Evolutionary conservation across 2,329 filamentous ascomycete genomes (phyloP), one percentile per base, ranked within the genome.

Genomic region (Canariomyces notabilis): DNA sequence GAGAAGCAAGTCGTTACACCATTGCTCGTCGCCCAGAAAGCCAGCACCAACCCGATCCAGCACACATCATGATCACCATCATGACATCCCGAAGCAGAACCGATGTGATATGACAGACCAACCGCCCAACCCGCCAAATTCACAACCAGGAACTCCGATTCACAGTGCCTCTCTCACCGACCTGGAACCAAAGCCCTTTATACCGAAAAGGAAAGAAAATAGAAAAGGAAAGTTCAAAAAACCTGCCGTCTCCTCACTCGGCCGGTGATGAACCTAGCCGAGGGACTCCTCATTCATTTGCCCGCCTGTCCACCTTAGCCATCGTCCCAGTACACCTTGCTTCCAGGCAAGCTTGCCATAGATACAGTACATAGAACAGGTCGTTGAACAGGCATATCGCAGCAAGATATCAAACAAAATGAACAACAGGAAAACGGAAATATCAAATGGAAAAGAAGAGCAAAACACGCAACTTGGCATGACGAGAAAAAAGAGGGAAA

Each of bases 111-210:
- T 29, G 14, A 9, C 9, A 29, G 11, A 29, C 26, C 8, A 29
- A 12, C 26, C 26, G 3, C 26, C 14, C 26, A 8, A 29, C 14
- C 15, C 26, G 20, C 19, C 37, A n/a, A n/a, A n/a, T n/a, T n/a
- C n/a, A n/a, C n/a, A n/a, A n/a, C 38, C 34, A 37, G 36, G 36
- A 46, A 50, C 47, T 48, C 48, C 47, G 42, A 53, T 53, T 49
- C 50, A 26, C 48, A 54, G 47, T 49, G 51, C 51, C 51, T 49
- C 49, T 55, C 52, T 52, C 55, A 57, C 51, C 44, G 46, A 51
- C 57, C 47, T 44, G 46, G 47, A 49, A 54, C 43, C 48, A 44
- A 45, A 49, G 33, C n/a, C 48, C 37, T 22, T n/a, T 15, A 43
- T 34, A 39, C 35, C 20, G 18, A 18, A 31, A 43, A 36, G 37